Conservation (phyloP, 176 grass and related monocot species). For the Oryza meridionalis region DNA sequence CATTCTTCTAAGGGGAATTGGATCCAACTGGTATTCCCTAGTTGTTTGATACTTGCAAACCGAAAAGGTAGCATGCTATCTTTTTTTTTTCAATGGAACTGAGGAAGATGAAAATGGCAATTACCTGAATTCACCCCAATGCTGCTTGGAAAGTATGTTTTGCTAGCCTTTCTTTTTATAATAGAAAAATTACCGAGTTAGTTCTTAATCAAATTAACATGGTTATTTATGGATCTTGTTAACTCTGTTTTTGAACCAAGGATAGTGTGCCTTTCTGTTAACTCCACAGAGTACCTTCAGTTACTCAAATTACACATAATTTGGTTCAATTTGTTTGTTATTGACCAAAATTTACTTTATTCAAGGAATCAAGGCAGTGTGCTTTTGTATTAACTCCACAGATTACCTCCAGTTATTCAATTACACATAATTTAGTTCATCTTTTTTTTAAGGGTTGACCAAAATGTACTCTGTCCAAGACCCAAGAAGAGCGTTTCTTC, state of each 20-base stretch:
- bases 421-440: too few relatives aligned
- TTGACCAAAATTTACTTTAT: not conserved
- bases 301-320: not conserved
- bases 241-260: not conserved
- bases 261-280: not conserved
- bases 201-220: not conserved
- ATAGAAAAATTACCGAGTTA: not conserved
- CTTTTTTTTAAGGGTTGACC: too few relatives aligned
- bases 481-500: not conserved
- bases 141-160: slow-evolving; percentile 1
- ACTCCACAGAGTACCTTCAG: not conserved
- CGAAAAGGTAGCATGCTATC: not conserved
- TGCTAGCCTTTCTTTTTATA: not conserved
- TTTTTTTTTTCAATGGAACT: not conserved
- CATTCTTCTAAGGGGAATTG: not conserved
- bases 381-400: too few relatives aligned
- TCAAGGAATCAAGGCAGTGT: not conserved
- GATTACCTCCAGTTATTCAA: too few relatives aligned
- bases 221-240: not conserved
- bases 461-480: not conserved
- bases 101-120: not conserved
- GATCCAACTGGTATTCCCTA: slow-evolving; percentile 9
- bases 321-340: not conserved
- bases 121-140: not conserved
- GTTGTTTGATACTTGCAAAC: slow-evolving; percentile 11